Evolutionary conservation across 177 flowering plant genomes (phyloP).

Genomic region (Vitis hybrid): DNA sequence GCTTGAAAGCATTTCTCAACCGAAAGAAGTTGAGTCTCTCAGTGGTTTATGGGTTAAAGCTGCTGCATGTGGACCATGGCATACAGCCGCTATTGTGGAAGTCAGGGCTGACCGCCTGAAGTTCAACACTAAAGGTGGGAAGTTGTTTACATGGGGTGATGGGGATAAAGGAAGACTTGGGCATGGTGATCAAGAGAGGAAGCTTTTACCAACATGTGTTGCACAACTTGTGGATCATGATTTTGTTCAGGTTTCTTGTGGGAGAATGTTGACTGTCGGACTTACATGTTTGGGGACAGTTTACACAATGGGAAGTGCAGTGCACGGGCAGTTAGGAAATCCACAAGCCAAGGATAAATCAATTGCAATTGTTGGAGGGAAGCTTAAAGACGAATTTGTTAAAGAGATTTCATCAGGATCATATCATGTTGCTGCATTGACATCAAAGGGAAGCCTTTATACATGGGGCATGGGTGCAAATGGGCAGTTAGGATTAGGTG

Average conservation of each 20-base stretch:
- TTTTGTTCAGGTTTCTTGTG: constrained; percentile 68
- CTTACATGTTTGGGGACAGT: constrained; percentile 51
- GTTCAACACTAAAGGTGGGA: constrained; percentile 33
- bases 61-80: constrained; percentile 77
- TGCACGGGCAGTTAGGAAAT: constrained; percentile 66
- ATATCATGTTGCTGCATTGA: constrained; percentile 58
- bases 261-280: constrained; percentile 56
- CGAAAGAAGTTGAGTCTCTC: constrained; percentile 70
- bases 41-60: constrained; percentile 52
- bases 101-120: constrained; percentile 34
- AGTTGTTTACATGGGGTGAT: constrained; percentile 79
- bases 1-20: constrained; percentile 38
- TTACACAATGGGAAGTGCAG: constrained; percentile 60
- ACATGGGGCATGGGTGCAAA: constrained; percentile 72
- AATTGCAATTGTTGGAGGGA: constrained; percentile 52
- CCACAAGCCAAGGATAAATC: constrained; percentile 51
- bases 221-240: constrained; percentile 51
- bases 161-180: constrained; percentile 71
- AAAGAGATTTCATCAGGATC: constrained; percentile 60
- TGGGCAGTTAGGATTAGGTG: constrained; percentile 70
- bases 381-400: constrained; percentile 54
- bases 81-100: constrained; percentile 67
- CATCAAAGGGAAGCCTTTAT: constrained; percentile 54
- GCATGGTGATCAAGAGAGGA: constrained; percentile 44
- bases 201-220: constrained; percentile 63